These are phyloP conservation scores for Plasmodium cynomolgi DNA, from an alignment of 169 alveolate genomes.

Conservation along the genomic window DNA sequence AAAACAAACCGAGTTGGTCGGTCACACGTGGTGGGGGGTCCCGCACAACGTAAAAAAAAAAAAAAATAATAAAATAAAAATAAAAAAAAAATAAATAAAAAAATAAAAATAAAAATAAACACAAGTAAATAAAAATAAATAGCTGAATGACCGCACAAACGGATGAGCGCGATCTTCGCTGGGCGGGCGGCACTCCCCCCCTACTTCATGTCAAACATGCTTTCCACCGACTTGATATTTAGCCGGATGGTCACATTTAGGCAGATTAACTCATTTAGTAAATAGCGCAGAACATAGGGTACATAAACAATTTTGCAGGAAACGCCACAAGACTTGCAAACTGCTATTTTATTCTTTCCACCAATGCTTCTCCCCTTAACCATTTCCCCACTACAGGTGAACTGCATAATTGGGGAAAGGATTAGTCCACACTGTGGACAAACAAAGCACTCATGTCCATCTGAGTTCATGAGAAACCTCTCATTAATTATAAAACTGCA, in stretches of 20 bases:
- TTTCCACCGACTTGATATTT: slow-evolving; percentile 76
- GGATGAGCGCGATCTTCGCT: neutral
- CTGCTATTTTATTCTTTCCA: slow-evolving; percentile 79
- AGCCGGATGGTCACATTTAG: slow-evolving; percentile 88
- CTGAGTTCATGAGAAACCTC: slow-evolving; percentile 97
- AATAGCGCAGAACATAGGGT: slow-evolving; percentile 93
- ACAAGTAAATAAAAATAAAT: neutral
- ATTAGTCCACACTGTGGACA: slow-evolving; percentile 99
- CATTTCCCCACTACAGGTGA: slow-evolving; percentile 79
- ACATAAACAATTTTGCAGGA: slow-evolving; percentile 89
- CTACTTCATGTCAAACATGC: slow-evolving; percentile 41
- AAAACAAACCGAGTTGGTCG: neutral
- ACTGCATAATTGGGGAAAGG: slow-evolving; percentile 89
- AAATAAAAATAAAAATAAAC: neutral
- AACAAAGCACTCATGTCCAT: slow-evolving; percentile 97
- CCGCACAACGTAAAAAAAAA: neutral
- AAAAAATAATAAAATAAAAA: neutral
- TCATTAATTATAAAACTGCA: slow-evolving; percentile 97
- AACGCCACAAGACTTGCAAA: slow-evolving; percentile 90
- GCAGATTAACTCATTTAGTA: slow-evolving; percentile 93
- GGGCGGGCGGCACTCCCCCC: neutral
- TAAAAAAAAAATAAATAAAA: neutral
- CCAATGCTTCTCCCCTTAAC: slow-evolving; percentile 71
- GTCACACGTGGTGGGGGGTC: neutral
- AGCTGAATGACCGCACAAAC: neutral